Evolutionary conservation across 495 filamentous ascomycete species (phyloP), one percentile per base, ranked within the genome.

Genomic region (Terfezia claveryi): DNA sequence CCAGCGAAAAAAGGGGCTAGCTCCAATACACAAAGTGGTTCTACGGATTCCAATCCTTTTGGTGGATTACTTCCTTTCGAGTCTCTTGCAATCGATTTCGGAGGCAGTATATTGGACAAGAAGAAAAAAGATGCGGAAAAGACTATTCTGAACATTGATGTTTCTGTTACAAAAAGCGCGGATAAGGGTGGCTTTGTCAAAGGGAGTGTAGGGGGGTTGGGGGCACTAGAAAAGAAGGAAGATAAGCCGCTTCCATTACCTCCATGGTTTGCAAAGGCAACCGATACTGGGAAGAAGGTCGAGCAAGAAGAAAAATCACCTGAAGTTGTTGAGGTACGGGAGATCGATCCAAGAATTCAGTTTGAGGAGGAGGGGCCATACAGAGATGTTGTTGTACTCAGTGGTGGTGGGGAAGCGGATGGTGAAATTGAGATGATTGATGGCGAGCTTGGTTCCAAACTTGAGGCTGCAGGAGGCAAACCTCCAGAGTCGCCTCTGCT

Each of bases 1-100:
- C 7, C 27, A 32, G 4, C 27, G 4, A 4, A 4, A 32, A 1
- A 1, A 32, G 27, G 27, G 0, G 4, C 27, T 32, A 32, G 27
- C 2, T 32, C 27, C 27, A 32, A 32, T 32, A 7, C 27, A 32
- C 27, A 4, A 32, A 32, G 27, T 32, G 27, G 27, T 32, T 32
- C 27, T 32, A 32, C 4, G 27, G 1, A 1, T 32, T 1, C 27
- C 27, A 73, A 73, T 61, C 70, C 72, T 8, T 86, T 92, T 63
- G 75, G 76, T 61, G 89, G 89, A 0, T 85, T 88, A 2, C 69
- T 96, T 14, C 89, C 89, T 0, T 96, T 96, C 61, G 85, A 94
- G 64, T 84, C 81, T 50, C 71, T 98, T 1, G 76, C 85, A 62
- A 76, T 89, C 58, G 74, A 73, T 56, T 62, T 72, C 68, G 61